These are phyloP conservation scores for Termitomyces sp. DNA, from an alignment of 768 basidiomycete genomes.

Conservation along the genomic window DNA sequence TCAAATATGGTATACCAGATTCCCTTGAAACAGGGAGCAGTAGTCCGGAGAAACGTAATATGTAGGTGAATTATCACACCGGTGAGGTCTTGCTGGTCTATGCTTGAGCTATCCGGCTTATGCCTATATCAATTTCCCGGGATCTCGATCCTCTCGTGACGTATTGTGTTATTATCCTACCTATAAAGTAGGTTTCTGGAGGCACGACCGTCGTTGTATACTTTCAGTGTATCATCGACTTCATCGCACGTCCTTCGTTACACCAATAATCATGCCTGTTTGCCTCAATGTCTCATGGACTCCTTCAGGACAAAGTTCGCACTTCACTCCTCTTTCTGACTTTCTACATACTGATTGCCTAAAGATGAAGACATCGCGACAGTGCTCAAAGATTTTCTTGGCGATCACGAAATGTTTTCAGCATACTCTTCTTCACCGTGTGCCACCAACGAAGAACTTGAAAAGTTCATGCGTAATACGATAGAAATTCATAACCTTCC, in stretches of 20 bases:
- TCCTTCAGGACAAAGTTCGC: not conserved
- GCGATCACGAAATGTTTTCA: not conserved
- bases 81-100: no score
- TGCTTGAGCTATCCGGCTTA: not conserved
- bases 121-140: not conserved
- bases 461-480: slow-evolving; percentile 8
- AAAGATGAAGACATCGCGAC: not conserved
- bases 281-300: not conserved
- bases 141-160: not conserved
- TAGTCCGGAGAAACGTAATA: no score
- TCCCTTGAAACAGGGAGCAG: no score
- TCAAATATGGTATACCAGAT: no score
- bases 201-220: not conserved
- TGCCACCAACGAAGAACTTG: slow-evolving; percentile 6
- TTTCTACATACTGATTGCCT: not conserved
- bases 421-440: not conserved
- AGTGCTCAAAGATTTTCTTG: slow-evolving; percentile 2
- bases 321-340: not conserved
- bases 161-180: not conserved
- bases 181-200: not conserved
- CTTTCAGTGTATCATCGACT: not conserved
- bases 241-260: not conserved
- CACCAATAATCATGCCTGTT: not conserved
- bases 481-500: not conserved
- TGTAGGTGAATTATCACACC: no score